Conservation (phyloP, 2,329 filamentous ascomycete genomes). For the Hypoxylon sp. region DNA sequence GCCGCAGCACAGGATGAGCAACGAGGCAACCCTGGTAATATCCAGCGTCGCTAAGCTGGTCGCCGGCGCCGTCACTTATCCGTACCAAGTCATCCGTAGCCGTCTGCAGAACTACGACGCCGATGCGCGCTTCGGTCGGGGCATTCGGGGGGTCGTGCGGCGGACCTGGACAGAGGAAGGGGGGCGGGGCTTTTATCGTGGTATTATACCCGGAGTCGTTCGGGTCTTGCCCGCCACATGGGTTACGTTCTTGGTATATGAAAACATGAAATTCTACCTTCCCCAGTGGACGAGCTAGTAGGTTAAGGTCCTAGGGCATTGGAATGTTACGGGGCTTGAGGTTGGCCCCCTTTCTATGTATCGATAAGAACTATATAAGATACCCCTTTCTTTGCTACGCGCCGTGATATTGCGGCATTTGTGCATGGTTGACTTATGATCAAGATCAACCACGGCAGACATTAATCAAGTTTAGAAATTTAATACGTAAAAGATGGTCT, state of each 20-base stretch:
- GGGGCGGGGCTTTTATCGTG: conserved; percentile 86
- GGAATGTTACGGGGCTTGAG: too few relatives aligned
- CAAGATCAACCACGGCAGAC: too few relatives aligned
- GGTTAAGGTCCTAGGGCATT: too few relatives aligned
- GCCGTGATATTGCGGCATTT: too few relatives aligned
- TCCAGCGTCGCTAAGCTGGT: conserved; percentile 85
- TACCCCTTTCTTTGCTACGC: too few relatives aligned
- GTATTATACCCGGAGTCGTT: conserved; percentile 86
- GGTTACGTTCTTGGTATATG: conserved; percentile 96
- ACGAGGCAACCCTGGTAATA: conserved; percentile 80
- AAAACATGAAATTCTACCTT: conserved; percentile 84
- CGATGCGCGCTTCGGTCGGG: conserved; percentile 74
- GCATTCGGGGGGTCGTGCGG: conserved; percentile 72
- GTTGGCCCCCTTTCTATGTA: too few relatives aligned
- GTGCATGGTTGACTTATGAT: too few relatives aligned
- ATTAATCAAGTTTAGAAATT: too few relatives aligned
- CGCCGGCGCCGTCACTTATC: conserved; percentile 90
- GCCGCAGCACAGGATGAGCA: conserved; percentile 60
- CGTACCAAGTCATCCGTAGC: conserved; percentile 90
- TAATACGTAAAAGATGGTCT: too few relatives aligned
- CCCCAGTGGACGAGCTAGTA: conserved; percentile 50
- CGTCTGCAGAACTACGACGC: conserved; percentile 90
- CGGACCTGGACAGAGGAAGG: conserved; percentile 85
- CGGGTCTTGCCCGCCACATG: conserved; percentile 93
- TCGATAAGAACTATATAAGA: too few relatives aligned